These are phyloP conservation scores for Irpex sp. DNA, from an alignment of 1,284 basidiomycete species.

Conservation along the genomic window DNA sequence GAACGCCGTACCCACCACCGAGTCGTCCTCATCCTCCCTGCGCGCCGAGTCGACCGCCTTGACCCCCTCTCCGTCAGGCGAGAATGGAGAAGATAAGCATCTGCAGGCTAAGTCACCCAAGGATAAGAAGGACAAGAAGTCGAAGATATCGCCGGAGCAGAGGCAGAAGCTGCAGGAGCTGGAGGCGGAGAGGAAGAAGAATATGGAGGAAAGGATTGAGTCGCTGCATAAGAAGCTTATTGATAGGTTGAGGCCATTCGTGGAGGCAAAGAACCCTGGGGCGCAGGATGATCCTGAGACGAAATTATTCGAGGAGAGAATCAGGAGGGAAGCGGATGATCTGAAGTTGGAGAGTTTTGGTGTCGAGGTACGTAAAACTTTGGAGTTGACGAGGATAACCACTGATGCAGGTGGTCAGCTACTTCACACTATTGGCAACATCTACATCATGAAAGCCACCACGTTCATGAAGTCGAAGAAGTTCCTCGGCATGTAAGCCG, in stretches of 20 bases:
- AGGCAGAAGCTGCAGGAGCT: slow-evolving; percentile 78
- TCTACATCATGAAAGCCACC: slow-evolving; percentile 92
- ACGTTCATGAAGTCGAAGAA: slow-evolving; percentile 91
- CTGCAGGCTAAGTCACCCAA: slow-evolving; percentile 21
- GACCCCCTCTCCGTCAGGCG: slow-evolving; percentile 6
- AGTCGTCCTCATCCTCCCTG: background rate
- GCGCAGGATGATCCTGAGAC: slow-evolving; percentile 86
- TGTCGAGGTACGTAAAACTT: slow-evolving; percentile 66
- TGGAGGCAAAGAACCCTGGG: slow-evolving; percentile 87
- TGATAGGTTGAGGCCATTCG: slow-evolving; percentile 82
- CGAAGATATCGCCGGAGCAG: slow-evolving; percentile 81
- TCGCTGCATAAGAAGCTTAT: slow-evolving; percentile 74
- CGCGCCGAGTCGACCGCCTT: background rate
- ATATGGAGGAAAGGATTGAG: slow-evolving; percentile 75
- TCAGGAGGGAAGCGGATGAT: slow-evolving; percentile 90
- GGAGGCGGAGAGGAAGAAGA: slow-evolving; percentile 76
- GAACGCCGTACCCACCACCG: background rate
- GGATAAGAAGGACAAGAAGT: slow-evolving; percentile 42
- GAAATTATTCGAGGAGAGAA: slow-evolving; percentile 69
- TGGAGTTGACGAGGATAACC: background rate
- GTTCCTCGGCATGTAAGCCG: slow-evolving; percentile 81
- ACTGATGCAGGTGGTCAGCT: slow-evolving; percentile 40
- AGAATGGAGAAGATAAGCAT: slow-evolving; percentile 31
- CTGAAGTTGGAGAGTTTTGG: slow-evolving; percentile 98
- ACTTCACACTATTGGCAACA: slow-evolving; percentile 81